Conservation (phyloP, 176 grass and related monocot genomes). For the Alloteropsis semialata region DNA sequence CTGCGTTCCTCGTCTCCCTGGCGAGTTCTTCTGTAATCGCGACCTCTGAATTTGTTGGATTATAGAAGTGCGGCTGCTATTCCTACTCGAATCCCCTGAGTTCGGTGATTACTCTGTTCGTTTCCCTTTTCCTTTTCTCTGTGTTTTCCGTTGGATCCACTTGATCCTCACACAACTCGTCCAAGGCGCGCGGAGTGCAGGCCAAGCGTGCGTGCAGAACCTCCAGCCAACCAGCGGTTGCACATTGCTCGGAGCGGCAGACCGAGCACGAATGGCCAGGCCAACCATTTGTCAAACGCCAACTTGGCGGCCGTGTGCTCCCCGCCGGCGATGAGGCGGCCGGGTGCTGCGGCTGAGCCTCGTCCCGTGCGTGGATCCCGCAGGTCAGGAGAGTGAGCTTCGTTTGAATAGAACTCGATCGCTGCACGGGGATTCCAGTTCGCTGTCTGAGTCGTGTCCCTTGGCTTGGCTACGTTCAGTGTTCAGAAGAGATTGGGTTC, state of each 20-base stretch:
- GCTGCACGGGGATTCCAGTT: constrained; percentile 30
- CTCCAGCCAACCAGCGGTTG: constrained; percentile 1
- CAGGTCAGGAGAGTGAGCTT: background rate
- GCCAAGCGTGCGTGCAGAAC: constrained; percentile 30
- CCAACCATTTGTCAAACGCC: constrained; percentile 19
- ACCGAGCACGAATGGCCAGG: background rate
- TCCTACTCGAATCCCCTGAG: no score
- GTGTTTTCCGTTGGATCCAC: no score
- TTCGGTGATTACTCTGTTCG: no score
- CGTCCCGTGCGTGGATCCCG: background rate
- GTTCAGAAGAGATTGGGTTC: constrained; percentile 1
- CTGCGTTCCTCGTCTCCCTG: no score
- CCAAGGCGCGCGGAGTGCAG: constrained; percentile 5
- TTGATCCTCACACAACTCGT: no score
- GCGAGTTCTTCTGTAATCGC: no score
- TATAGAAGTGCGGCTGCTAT: no score
- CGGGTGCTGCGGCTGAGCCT: background rate
- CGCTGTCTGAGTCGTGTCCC: constrained; percentile 5
- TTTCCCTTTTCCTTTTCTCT: no score
- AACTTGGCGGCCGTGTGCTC: constrained; percentile 19
- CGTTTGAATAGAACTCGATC: background rate
- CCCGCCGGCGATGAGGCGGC: background rate
- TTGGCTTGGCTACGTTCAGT: background rate
- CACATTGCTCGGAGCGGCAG: constrained; percentile 38
- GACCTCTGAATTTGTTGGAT: no score